A percentile compares a stretch with the other conserved stretches of the same genome.
phyloP scores from a whole-genome alignment of 208 protist genomes.

The Angomonas deanei region DNA sequence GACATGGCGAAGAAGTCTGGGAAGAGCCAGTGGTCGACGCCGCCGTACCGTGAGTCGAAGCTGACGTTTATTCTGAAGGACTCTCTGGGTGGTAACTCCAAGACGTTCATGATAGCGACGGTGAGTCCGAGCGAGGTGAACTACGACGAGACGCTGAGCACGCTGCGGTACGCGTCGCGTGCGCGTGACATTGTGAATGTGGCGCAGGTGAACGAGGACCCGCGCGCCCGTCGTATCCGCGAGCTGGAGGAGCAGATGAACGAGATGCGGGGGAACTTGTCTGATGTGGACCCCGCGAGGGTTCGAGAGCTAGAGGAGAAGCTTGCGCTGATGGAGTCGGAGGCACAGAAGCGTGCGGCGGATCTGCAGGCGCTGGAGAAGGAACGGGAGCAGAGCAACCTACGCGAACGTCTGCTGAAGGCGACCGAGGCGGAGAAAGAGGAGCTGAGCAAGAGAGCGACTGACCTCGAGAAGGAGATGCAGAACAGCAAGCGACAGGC shows the following conservation, averaged over 20 bases:
- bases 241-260: constrained; percentile 32
- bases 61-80: constrained; percentile 86
- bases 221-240: constrained; percentile 30
- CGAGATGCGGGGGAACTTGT: constrained; percentile 16
- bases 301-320: constrained; percentile 34
- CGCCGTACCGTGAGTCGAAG: constrained; percentile 77
- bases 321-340: constrained; percentile 33
- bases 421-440: constrained; percentile 38
- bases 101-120: constrained; percentile 93
- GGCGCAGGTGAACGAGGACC: constrained; percentile 42
- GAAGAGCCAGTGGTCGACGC: constrained; percentile 3
- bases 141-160: constrained; percentile 68
- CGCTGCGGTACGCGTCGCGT: constrained; percentile 65
- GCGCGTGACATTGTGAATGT: constrained; percentile 48
- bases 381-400: constrained; percentile 12
- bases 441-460: constrained; percentile 13
- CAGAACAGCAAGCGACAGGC: constrained; percentile 19
- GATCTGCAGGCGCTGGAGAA: constrained; percentile 36
- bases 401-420: constrained; percentile 27
- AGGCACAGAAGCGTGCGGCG: constrained; percentile 48
- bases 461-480: constrained; percentile 20
- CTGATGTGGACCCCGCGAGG: constrained; percentile 14
- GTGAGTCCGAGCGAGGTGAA: constrained; percentile 76
- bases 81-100: constrained; percentile 73
- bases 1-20: constrained; percentile 13